phyloP scores from a whole-genome alignment of 805 yeast genomes.

The Spathaspora gorwiae region DNA sequence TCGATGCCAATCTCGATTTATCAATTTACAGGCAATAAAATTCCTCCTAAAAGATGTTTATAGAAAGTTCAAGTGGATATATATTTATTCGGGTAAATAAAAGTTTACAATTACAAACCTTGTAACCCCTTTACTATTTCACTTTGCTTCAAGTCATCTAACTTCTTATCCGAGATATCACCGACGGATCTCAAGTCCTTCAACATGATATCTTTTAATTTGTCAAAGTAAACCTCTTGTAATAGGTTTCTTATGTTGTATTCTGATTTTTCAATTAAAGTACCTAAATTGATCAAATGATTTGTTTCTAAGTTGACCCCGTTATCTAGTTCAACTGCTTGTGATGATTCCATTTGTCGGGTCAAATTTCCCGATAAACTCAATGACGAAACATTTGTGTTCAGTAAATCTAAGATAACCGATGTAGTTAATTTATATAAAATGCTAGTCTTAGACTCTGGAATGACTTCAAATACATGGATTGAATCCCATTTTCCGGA shows the following conservation, averaged over 20 bases:
- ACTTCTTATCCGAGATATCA: slow-evolving; percentile 25
- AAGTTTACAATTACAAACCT: slow-evolving; percentile 16
- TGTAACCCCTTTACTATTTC: slow-evolving; percentile 38
- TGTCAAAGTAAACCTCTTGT: slow-evolving; percentile 93
- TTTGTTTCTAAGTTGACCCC: slow-evolving; percentile 44
- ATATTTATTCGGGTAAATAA: background rate
- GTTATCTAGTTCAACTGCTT: slow-evolving; percentile 34
- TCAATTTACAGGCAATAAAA: background rate
- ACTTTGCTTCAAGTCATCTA: slow-evolving; percentile 28
- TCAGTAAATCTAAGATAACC: slow-evolving; percentile 67
- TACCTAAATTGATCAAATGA: slow-evolving; percentile 85
- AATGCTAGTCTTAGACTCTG: slow-evolving; percentile 33
- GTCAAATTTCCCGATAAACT: slow-evolving; percentile 75
- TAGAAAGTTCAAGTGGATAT: background rate
- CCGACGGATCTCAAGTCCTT: slow-evolving; percentile 40
- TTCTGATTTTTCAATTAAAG: slow-evolving; percentile 83
- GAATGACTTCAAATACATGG: slow-evolving; percentile 78
- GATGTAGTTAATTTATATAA: slow-evolving; percentile 79
- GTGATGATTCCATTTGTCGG: slow-evolving; percentile 66
- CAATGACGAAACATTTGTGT: slow-evolving; percentile 16
- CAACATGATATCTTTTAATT: slow-evolving; percentile 77
- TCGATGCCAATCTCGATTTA: background rate
- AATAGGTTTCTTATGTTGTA: slow-evolving; percentile 78
- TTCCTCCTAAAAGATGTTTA: background rate
- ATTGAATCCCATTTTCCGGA: slow-evolving; percentile 85